Evolutionary conservation across 495 filamentous ascomycete species (phyloP).

Genomic region (Aspergillus conjunctus): DNA sequence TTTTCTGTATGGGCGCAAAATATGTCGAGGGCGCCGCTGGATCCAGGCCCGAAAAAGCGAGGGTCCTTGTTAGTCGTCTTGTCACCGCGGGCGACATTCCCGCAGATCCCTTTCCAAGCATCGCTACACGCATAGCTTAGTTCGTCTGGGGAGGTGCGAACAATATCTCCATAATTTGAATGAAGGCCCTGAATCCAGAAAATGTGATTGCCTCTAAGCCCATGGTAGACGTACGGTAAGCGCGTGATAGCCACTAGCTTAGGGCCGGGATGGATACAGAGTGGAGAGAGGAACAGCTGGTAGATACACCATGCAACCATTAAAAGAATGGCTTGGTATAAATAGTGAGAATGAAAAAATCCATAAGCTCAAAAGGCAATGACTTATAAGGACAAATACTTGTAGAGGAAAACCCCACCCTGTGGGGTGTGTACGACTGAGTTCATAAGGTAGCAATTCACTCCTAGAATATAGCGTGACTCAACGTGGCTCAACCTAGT

Average conservation of each 20-base stretch:
- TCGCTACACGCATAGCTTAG: conserved; percentile 52
- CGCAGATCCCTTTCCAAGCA: conserved; percentile 61
- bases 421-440: too few species aligned
- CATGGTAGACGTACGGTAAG: conserved; percentile 23
- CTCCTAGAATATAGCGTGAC: too few species aligned
- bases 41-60: conserved; percentile 29
- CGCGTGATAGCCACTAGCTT: conserved; percentile 41
- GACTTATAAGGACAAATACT: too few species aligned
- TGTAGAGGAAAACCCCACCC: too few species aligned
- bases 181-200: conserved; percentile 25
- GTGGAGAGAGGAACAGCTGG: conserved; percentile 48
- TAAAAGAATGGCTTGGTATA: not conserved
- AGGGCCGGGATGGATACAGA: conserved; percentile 47
- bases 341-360: not conserved
- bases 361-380: too few species aligned
- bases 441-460: too few species aligned
- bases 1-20: conserved; percentile 10
- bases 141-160: conserved; percentile 57
- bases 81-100: conserved; percentile 29
- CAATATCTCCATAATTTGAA: conserved; percentile 42
- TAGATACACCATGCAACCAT: conserved; percentile 27
- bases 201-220: conserved; percentile 10
- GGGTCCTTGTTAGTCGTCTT: conserved; percentile 12
- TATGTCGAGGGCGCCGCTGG: conserved; percentile 34
- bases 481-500: too few species aligned